phyloP scores from a whole-genome alignment of 1,284 basidiomycete genomes.

The Ustanciosporium gigantosporum region DNA sequence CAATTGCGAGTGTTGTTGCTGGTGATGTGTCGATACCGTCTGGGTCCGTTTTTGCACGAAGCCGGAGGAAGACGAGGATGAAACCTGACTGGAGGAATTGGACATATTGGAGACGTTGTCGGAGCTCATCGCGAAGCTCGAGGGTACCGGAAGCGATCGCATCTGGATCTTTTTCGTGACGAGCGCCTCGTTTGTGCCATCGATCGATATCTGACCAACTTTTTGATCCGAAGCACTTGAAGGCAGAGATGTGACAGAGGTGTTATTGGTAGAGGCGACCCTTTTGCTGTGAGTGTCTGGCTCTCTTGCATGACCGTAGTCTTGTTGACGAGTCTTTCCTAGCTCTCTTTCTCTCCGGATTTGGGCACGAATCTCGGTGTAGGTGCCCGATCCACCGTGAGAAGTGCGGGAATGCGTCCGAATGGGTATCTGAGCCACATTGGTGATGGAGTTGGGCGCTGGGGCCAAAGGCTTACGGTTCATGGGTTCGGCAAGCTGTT shows the following conservation, averaged over 20 bases:
- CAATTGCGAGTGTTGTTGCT: conserved; percentile 2
- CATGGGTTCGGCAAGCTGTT: too few relatives aligned
- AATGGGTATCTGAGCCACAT: conserved; percentile 16
- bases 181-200: not conserved
- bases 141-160: not conserved
- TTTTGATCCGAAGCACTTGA: conserved; percentile 32
- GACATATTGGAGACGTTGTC: conserved; percentile 29
- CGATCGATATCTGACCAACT: conserved; percentile 11
- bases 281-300: conserved; percentile 4
- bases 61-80: conserved; percentile 20
- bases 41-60: conserved; percentile 18
- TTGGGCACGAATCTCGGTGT: conserved; percentile 43
- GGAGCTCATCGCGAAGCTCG: conserved; percentile 18
- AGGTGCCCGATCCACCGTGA: conserved; percentile 33
- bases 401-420: conserved; percentile 27
- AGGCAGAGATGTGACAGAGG: not conserved
- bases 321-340: conserved; percentile 11
- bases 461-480: conserved; percentile 21
- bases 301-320: conserved; percentile 1
- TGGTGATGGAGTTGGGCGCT: conserved; percentile 16
- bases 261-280: not conserved
- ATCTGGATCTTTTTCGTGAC: not conserved
- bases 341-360: conserved; percentile 36
- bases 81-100: conserved; percentile 15
- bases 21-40: conserved; percentile 10